These are phyloP conservation scores for Hysterium pulicare DNA, from an alignment of 2,329 filamentous ascomycete species.

Conservation along the genomic window DNA sequence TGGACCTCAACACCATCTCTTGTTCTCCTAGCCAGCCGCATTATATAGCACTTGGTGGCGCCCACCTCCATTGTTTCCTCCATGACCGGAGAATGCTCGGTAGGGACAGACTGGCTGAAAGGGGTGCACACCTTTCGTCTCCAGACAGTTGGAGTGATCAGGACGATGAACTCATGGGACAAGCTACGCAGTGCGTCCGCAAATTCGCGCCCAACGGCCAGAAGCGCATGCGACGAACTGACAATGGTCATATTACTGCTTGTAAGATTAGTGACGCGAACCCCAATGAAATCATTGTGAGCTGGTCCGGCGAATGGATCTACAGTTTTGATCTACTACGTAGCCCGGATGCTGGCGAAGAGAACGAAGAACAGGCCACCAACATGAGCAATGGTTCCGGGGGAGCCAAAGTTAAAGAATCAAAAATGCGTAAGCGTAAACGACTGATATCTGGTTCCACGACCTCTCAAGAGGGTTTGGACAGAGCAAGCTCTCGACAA, in stretches of 20 bases:
- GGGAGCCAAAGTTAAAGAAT: slow-evolving; percentile 28
- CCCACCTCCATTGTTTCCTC: slow-evolving; percentile 65
- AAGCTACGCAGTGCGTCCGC: slow-evolving; percentile 63
- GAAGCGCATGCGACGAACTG: slow-evolving; percentile 49
- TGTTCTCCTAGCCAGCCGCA: slow-evolving; percentile 65
- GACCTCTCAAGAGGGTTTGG: slow-evolving; percentile 35
- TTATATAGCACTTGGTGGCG: slow-evolving; percentile 67
- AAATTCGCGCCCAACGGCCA: slow-evolving; percentile 64
- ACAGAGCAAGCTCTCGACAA: slow-evolving; percentile 46
- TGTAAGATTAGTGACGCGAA: slow-evolving; percentile 68
- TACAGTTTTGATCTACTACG: slow-evolving; percentile 64
- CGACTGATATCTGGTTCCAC: slow-evolving; percentile 46
- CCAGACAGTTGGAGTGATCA: slow-evolving; percentile 38
- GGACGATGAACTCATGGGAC: slow-evolving; percentile 54
- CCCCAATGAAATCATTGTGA: slow-evolving; percentile 65
- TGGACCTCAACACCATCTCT: slow-evolving; percentile 67
- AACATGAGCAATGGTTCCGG: slow-evolving; percentile 12
- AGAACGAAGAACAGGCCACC: slow-evolving; percentile 18
- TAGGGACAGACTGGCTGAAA: slow-evolving; percentile 54
- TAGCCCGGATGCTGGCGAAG: slow-evolving; percentile 54
- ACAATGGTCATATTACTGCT: slow-evolving; percentile 64
- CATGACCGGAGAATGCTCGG: slow-evolving; percentile 67
- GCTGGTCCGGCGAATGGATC: slow-evolving; percentile 65
- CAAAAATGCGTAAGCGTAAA: slow-evolving; percentile 53
- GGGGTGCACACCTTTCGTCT: slow-evolving; percentile 46